These are phyloP conservation scores for Lipomyces yamanashiensis DNA, from an alignment of 805 yeast genomes.

Conservation along the genomic window DNA sequence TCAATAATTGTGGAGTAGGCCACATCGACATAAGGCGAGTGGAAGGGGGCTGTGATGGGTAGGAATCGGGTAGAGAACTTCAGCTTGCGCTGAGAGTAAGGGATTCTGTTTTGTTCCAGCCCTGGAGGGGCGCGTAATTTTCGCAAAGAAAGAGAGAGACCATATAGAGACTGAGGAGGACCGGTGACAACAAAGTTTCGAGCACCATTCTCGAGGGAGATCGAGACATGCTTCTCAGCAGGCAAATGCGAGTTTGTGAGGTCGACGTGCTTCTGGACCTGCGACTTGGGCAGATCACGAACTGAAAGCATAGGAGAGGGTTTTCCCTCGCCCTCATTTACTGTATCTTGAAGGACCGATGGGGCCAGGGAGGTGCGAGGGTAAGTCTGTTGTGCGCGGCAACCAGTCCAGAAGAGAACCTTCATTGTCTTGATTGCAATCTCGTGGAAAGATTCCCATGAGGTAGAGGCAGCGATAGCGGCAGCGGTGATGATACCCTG, in stretches of 20 bases:
- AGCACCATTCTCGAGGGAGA: slow-evolving; percentile 93
- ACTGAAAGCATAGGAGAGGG: slow-evolving; percentile 98
- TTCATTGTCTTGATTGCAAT: slow-evolving; percentile 79
- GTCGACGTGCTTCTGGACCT: slow-evolving; percentile 78
- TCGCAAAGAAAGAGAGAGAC: slow-evolving; percentile 89
- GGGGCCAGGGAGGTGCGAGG: slow-evolving; percentile 96
- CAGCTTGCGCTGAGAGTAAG: slow-evolving; percentile 90
- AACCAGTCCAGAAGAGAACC: slow-evolving; percentile 88
- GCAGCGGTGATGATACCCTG: slow-evolving; percentile 81
- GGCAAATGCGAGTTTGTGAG: slow-evolving; percentile 94
- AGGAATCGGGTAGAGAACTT: slow-evolving; percentile 91
- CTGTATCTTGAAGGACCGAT: slow-evolving; percentile 85
- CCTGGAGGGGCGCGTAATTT: slow-evolving; percentile 94
- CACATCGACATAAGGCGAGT: slow-evolving; percentile 77
- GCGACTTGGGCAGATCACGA: slow-evolving; percentile 80
- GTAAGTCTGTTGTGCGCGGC: slow-evolving; percentile 84
- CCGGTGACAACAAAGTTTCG: slow-evolving; percentile 94
- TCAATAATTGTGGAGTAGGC: slow-evolving; percentile 69
- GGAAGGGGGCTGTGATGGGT: slow-evolving; percentile 97
- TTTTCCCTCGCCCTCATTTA: slow-evolving; percentile 91
- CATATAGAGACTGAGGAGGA: slow-evolving; percentile 97
- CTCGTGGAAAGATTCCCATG: slow-evolving; percentile 82
- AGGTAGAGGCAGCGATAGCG: slow-evolving; percentile 77
- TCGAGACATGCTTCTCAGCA: slow-evolving; percentile 82
- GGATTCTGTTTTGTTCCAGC: slow-evolving; percentile 92